Evolutionary conservation across 164 flowering plant species (phyloP), one percentile per base, ranked within the genome.

Genomic region (Umbellularia californica): DNA sequence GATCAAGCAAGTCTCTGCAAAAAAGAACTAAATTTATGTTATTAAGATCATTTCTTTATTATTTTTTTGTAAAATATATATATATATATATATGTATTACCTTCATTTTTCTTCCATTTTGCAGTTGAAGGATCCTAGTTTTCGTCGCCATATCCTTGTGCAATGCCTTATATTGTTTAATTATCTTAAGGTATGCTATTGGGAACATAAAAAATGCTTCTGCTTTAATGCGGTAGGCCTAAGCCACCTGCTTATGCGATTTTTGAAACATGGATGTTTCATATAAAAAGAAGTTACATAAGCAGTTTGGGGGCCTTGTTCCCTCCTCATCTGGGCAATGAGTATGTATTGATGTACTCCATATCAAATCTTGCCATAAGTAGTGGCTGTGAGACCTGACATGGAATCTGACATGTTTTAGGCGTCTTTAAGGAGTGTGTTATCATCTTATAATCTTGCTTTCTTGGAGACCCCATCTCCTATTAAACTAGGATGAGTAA

Each of bases 91-190:
- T 13, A 20, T 41, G 9, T 41, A 14, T 55, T n/a, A 55, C 20
- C 19, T 52, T 22, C 23, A 17, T 60, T 15, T 62, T 62, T 30
- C 17, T 20, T 67, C 50, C 20, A 65, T 74, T 24, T 72, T 55
- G 55, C 93, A 95, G 98, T 82, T 96, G 79, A 96, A 91, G 84
- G 99, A 96, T 86, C 95, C 99, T 70, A 91, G 95, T 85, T 96
- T 96, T 72, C 90, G 99, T 10, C 97, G 97, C 71, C 98, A 96
- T 81, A 70, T 94, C 79, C 97, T 96, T 80, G 87, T 96, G 75
- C 99, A 96, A 72, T 90, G 97, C 86, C 97, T 96, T 74, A 94
- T 96, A 79, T 79, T 96, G 82, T 96, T 96, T 78, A 92, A 96
- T 77, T 94, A 92, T 79, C 80, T 94, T 65, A 96, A 90, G 99